Percentiles rank a stretch among this genome's conserved stretches.
Conservation (phyloP, 2,329 filamentous ascomycete genomes). For the Aspergillus glaucus region DNA sequence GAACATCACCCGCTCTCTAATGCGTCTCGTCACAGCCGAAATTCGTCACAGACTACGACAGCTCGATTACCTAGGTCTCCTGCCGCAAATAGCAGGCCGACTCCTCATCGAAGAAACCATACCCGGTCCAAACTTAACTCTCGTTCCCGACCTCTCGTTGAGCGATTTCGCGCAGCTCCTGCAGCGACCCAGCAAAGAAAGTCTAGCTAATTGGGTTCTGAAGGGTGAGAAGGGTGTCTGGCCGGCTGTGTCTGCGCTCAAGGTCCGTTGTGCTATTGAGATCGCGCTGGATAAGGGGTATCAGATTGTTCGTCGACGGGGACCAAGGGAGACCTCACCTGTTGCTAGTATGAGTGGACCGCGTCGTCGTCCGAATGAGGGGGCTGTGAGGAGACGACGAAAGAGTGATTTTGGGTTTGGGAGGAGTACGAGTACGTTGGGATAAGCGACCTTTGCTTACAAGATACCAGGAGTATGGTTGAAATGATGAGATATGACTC, state of each 20-base stretch:
- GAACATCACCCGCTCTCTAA: conserved; percentile 50
- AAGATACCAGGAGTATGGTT: conserved; percentile 8
- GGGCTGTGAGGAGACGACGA: conserved; percentile 18
- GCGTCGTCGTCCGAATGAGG: conserved; percentile 24
- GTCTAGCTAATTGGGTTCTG: conserved; percentile 76
- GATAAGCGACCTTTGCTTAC: not conserved
- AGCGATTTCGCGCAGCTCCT: conserved; percentile 70
- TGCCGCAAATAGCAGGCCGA: conserved; percentile 64
- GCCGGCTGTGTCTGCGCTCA: conserved; percentile 77
- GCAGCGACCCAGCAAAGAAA: conserved; percentile 72
- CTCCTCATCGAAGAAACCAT: conserved; percentile 79
- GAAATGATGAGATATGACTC: not conserved
- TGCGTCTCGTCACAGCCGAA: conserved; percentile 67
- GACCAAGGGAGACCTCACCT: conserved; percentile 22
- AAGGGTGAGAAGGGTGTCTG: conserved; percentile 83
- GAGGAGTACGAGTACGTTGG: conserved; percentile 7
- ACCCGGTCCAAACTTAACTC: conserved; percentile 68
- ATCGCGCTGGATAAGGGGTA: conserved; percentile 82
- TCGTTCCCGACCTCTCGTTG: conserved; percentile 72
- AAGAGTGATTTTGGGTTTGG: conserved; percentile 14
- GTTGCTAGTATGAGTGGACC: conserved; percentile 3
- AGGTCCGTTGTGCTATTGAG: conserved; percentile 77
- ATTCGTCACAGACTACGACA: conserved; percentile 74
- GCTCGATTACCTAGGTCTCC: conserved; percentile 66
- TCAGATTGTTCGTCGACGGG: conserved; percentile 59